Base-by-base conservation (phyloP, 139 green algal species). In the Coccomyxa sp. region DNA sequence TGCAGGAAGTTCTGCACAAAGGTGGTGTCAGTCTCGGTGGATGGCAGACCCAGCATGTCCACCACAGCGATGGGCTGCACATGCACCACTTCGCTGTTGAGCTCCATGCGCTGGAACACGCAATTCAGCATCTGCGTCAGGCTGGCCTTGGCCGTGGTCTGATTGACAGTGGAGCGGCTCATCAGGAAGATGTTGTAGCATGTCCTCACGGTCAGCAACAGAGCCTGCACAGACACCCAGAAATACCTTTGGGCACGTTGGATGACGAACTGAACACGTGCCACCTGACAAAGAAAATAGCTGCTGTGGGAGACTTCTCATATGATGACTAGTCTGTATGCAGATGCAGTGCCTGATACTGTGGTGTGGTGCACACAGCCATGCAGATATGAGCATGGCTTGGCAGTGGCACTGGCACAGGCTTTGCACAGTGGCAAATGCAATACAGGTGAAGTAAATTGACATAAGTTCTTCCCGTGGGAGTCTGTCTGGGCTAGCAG, bases 111-210 rank as follows among this genome's bases (percentile, higher is more conserved):
- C 87, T 96, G 93, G 85, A 99, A 98, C 57, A 98, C 94, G 60
- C 98, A 90, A 77, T 96, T 97, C 18, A 99, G 88, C 93, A 98
- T 99, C 92, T 99, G 96, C 38, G 94, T 99, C 17, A 99, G 90
- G 23, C 93, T 92, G 0, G 96, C 97, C 86, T 98, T 98, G 57
- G 97, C 97, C 3, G 96, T 98, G 58, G 89, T 94, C 87, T 98
- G 96, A 85, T 98, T 99, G 57, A 96, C 91, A 25, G 97, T 92
- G 15, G 79, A 91, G 77, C 93, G 89, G 63, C 87, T 92, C 89
- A 94, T 94, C 51, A 98, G 85, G 91, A 95, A 98, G 82, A 99
- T 97, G 88, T 99, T 98, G 93, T 98, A 99, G 88, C 92, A 97
- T 21, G 95, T 96, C 38, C 95, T 90, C 81, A 99, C 92, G 13